Percentiles rank a stretch among this genome's conserved stretches.
Evolutionary conservation across 208 protist species (phyloP).

Genomic region (Blechomonas ayalai): DNA sequence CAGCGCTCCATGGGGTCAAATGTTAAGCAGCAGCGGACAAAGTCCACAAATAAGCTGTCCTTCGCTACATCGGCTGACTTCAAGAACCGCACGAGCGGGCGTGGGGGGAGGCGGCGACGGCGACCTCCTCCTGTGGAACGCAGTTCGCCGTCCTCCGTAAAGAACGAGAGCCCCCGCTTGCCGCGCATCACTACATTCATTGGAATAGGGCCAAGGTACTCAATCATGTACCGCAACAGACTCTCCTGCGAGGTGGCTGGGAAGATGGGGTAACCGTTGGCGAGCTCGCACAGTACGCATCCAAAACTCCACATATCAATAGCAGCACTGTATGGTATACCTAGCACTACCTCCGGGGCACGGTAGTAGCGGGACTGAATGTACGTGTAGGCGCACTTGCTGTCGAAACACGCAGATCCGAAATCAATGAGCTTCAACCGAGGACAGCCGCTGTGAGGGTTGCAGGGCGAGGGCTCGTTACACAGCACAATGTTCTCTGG

Average conservation of each 20-base stretch:
- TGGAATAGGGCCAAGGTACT: constrained; percentile 78
- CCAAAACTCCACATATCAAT: constrained; percentile 94
- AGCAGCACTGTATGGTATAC: constrained; percentile 67
- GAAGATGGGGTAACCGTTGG: constrained; percentile 90
- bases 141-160: constrained; percentile 10
- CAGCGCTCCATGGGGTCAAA: constrained; percentile 60
- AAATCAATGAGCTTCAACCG: constrained; percentile 98
- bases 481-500: constrained; percentile 95
- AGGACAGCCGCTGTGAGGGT: constrained; percentile 25
- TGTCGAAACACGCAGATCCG: constrained; percentile 93
- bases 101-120: constrained; percentile 9
- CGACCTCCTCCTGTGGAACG: constrained; percentile 9
- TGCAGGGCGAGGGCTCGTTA: not conserved
- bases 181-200: constrained; percentile 32
- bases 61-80: constrained; percentile 12
- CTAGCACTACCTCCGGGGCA: constrained; percentile 87
- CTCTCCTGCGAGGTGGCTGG: constrained; percentile 77
- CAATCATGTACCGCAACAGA: constrained; percentile 73
- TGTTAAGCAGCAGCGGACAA: constrained; percentile 38
- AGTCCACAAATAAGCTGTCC: constrained; percentile 38
- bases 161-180: constrained; percentile 48
- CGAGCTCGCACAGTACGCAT: constrained; percentile 91
- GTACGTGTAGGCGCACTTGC: constrained; percentile 92
- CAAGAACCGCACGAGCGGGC: constrained; percentile 28
- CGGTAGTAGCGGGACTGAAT: constrained; percentile 92